phyloP scores from a whole-genome alignment of 345 rosid species.

The Moricandia moricandioides region DNA sequence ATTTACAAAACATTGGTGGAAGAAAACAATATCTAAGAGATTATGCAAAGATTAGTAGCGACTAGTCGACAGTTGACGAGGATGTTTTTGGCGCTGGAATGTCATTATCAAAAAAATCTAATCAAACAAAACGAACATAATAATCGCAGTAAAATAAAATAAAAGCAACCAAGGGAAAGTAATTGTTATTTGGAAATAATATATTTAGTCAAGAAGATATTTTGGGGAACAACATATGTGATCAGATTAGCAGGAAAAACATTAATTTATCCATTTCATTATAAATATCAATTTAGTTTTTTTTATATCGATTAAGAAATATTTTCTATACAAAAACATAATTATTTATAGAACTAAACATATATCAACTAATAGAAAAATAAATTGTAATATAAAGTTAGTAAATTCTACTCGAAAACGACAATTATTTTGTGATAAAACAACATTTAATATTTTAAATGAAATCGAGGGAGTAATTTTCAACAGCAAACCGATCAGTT shows the following conservation, averaged over 20 bases:
- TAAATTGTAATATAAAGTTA: too few species aligned
- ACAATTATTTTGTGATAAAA: too few species aligned
- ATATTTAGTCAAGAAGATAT: conserved; percentile 12
- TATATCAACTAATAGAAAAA: too few species aligned
- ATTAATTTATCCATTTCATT: too few species aligned
- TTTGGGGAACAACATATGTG: not conserved
- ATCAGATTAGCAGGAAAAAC: not conserved
- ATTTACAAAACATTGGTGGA: not conserved
- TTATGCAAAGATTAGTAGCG: not conserved
- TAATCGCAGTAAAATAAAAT: not conserved
- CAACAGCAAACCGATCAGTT: conserved; percentile 22
- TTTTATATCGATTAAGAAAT: too few species aligned
- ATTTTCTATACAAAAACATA: too few species aligned
- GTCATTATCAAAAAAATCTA: conserved; percentile 19
- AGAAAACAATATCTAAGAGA: not conserved
- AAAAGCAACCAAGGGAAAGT: not conserved
- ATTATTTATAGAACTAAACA: too few species aligned
- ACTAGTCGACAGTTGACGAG: conserved; percentile 1
- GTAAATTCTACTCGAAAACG: too few species aligned
- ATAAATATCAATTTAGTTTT: too few species aligned
- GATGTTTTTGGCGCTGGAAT: conserved; percentile 27
- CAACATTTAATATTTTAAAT: too few species aligned
- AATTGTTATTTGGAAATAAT: conserved; percentile 7
- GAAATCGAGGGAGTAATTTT: too few species aligned
- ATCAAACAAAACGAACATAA: conserved; percentile 16